These are phyloP conservation scores for Cryphonectria carpinicola DNA, from an alignment of 2,329 filamentous ascomycete genomes.

Conservation along the genomic window DNA sequence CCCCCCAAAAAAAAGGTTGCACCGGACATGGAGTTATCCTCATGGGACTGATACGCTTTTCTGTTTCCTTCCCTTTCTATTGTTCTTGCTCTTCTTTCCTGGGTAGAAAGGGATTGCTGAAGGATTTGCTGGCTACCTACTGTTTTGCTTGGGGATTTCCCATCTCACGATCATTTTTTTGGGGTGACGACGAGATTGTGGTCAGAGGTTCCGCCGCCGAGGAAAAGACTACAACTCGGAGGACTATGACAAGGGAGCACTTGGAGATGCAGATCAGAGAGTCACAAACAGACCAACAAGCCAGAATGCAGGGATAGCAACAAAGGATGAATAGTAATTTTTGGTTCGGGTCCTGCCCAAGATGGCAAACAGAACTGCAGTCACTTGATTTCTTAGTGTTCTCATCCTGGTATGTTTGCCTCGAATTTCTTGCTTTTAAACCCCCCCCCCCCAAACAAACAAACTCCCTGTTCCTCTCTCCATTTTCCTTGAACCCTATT, in stretches of 20 bases:
- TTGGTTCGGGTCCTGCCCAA: background rate
- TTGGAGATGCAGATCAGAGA: background rate
- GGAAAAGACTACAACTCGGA: background rate
- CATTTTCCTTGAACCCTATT: background rate
- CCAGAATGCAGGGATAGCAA: constrained; percentile 3
- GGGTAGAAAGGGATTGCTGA: constrained; percentile 9
- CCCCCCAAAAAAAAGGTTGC: constrained; percentile 7
- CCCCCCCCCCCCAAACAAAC: no score
- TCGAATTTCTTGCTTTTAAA: background rate
- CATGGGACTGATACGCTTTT: constrained; percentile 6
- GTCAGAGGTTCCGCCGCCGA: background rate
- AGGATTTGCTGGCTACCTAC: background rate
- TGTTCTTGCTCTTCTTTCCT: constrained; percentile 10
- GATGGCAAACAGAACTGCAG: background rate
- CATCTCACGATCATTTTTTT: constrained; percentile 5
- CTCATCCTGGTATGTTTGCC: background rate
- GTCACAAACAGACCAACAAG: background rate
- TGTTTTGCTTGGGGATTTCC: background rate
- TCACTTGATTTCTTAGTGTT: background rate
- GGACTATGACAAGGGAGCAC: background rate
- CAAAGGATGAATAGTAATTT: constrained; percentile 12
- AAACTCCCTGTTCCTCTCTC: no score
- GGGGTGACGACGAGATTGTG: constrained; percentile 1
- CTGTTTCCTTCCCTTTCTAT: background rate
- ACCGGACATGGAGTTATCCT: constrained; percentile 13